Conservation (phyloP, 805 yeast genomes). For the Saturnispora quitensis region DNA sequence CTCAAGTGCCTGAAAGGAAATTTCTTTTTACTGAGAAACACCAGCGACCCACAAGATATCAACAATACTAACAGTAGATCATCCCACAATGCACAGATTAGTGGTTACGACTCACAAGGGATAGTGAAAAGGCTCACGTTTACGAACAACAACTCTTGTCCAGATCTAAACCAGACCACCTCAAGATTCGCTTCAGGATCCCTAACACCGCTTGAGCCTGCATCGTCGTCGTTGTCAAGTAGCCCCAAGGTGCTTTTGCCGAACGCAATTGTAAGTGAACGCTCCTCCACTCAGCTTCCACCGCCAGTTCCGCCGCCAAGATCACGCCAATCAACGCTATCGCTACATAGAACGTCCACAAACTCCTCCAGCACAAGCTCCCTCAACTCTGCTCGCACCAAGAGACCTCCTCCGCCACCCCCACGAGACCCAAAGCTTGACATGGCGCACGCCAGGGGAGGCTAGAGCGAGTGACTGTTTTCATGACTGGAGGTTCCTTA, state of each 20-base stretch:
- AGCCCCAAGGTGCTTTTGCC: background rate
- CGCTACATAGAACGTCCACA: background rate
- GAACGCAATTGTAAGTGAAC: background rate
- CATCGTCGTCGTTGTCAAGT: background rate
- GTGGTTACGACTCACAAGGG: background rate
- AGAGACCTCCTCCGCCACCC: background rate
- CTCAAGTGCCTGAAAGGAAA: conserved; percentile 25
- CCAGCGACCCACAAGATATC: background rate
- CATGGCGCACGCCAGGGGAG: background rate
- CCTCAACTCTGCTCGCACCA: background rate
- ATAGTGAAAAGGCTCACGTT: background rate
- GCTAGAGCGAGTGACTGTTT: background rate
- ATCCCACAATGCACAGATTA: background rate
- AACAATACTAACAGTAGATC: background rate
- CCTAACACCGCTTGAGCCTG: background rate
- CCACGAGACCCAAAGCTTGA: background rate
- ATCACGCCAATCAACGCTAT: background rate
- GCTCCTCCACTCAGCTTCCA: background rate
- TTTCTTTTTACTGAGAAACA: background rate
- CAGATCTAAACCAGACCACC: background rate
- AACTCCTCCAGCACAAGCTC: background rate
- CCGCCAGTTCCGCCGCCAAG: background rate
- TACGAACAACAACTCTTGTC: background rate
- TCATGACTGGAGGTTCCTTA: background rate
- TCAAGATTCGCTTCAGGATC: background rate